Conservation (phyloP, 345 rosid species). For the Euphorbia tirucalli region DNA sequence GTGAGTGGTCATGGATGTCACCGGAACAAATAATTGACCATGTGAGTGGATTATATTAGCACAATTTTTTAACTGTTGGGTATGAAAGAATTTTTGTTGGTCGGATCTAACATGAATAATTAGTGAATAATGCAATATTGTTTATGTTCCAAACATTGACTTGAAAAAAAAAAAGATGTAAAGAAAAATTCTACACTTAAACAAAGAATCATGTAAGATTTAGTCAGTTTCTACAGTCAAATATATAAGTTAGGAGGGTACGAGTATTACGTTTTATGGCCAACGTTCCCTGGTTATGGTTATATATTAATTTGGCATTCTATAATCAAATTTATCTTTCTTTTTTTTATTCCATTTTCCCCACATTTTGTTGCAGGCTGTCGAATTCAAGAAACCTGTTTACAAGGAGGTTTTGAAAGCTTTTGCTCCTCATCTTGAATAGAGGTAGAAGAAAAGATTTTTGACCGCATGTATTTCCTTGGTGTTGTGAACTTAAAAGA, state of each 20-base stretch:
- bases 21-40: slow-evolving; percentile 61
- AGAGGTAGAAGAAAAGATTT: too few relatives aligned
- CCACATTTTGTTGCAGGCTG: slow-evolving; percentile 86
- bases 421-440: slow-evolving; percentile 63
- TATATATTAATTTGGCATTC: neutral
- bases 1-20: slow-evolving; percentile 80
- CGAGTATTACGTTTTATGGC: too few relatives aligned
- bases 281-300: too few relatives aligned
- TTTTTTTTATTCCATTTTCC: slow-evolving; percentile 3
- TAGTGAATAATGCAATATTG: neutral
- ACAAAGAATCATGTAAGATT: too few relatives aligned
- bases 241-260: too few relatives aligned
- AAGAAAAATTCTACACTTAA: neutral
- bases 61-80: neutral
- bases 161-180: neutral
- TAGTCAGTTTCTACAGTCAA: too few relatives aligned
- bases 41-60: slow-evolving; percentile 33
- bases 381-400: slow-evolving; percentile 86
- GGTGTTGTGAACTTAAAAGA: too few relatives aligned
- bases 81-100: neutral
- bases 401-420: slow-evolving; percentile 67
- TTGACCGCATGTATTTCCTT: too few relatives aligned
- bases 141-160: neutral
- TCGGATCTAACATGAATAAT: neutral
- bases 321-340: neutral